A percentile compares a stretch with the other conserved stretches of the same genome.
Conservation (phyloP, 345 rosid species). For the Citrus reticulata region DNA sequence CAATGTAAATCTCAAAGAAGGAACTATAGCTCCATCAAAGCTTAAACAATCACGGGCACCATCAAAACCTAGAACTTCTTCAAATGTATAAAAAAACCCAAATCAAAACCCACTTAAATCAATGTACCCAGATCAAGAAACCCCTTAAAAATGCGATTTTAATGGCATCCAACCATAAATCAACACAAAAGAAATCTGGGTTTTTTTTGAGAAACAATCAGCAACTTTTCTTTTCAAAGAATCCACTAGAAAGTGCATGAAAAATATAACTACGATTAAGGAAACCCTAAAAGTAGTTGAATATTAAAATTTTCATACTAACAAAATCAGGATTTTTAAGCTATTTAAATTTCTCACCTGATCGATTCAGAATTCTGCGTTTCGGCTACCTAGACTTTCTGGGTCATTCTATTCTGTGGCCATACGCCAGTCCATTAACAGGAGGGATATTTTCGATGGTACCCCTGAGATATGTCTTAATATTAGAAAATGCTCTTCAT, state of each 20-base stretch:
- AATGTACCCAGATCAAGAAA: slow-evolving; percentile 8
- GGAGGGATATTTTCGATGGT: neutral
- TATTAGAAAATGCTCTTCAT: too few relatives aligned
- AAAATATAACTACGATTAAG: neutral
- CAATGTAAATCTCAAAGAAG: neutral
- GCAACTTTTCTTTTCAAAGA: neutral
- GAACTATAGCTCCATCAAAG: neutral
- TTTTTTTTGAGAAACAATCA: neutral
- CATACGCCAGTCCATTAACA: too few relatives aligned
- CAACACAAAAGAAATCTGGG: neutral
- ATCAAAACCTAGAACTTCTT: neutral
- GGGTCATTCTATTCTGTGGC: neutral
- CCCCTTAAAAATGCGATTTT: neutral
- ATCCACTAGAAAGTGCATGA: neutral
- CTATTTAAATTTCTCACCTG: slow-evolving; percentile 1
- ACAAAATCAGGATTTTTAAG: neutral
- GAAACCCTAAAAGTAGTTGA: neutral
- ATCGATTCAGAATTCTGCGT: neutral
- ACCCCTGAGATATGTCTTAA: neutral
- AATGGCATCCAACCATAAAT: neutral
- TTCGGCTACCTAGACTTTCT: slow-evolving; percentile 10
- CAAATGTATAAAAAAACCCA: neutral
- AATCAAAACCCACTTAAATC: neutral
- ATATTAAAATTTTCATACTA: neutral
- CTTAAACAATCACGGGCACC: neutral